These are phyloP conservation scores for Botrytis porri DNA, from an alignment of 2,329 filamentous ascomycete genomes.

Conservation along the genomic window DNA sequence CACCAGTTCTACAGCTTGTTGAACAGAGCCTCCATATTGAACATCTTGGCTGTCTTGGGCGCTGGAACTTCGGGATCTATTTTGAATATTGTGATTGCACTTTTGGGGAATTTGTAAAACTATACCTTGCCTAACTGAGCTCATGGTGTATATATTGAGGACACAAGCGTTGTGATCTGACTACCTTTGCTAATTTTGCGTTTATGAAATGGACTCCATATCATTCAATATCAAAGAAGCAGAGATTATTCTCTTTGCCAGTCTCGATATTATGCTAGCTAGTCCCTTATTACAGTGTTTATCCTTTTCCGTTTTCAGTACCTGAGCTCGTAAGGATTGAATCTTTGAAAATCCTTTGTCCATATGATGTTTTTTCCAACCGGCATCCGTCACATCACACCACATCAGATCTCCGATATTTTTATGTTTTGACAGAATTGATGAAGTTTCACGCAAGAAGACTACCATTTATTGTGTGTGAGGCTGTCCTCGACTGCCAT, in stretches of 20 bases:
- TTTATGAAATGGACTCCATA: not conserved
- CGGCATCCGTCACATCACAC: not conserved
- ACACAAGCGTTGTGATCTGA: not conserved
- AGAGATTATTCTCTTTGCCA: not conserved
- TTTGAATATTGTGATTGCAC: not conserved
- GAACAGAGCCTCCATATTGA: not conserved
- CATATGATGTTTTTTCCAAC: not conserved
- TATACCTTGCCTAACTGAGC: not conserved
- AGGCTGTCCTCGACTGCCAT: not conserved
- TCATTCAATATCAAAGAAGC: not conserved
- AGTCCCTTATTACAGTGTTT: not conserved
- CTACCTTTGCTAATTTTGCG: not conserved
- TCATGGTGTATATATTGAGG: too few relatives aligned
- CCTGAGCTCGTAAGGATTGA: not conserved
- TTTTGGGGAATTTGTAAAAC: not conserved
- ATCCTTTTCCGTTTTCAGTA: not conserved
- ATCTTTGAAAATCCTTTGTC: not conserved
- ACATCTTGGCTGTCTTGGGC: not conserved
- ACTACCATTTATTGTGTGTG: not conserved
- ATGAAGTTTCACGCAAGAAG: not conserved
- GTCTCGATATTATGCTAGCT: not conserved
- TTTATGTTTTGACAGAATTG: too few relatives aligned
- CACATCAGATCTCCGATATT: too few relatives aligned
- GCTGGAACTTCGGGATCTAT: not conserved
- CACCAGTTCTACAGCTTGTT: not conserved